Evolutionary conservation across 1,284 basidiomycete species (phyloP), one percentile per base, ranked within the genome.

Genomic region (Hymenochaete sp.): DNA sequence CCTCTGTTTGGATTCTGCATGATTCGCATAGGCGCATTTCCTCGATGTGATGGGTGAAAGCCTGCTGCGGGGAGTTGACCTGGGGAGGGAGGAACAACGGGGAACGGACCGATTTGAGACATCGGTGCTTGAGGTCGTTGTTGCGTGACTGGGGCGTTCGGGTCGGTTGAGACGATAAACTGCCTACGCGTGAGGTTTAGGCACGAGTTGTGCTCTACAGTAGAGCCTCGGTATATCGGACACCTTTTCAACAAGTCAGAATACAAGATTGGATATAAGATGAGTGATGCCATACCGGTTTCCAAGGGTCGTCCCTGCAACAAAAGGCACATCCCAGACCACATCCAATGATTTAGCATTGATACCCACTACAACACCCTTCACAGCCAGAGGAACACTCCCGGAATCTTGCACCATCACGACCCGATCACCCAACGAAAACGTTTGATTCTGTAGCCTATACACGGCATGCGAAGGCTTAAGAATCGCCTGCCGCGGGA

Each of bases 381-480:
- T 95, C 45, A 86, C 85, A 2, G 83, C 82, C 8, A 98, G 71
- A 0, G 93, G 93, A 0, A 98, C 92, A 19, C 83, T 82, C n/a
- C 95, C 95, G 0, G 88, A 82, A 61, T 98, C 95, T 54, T 90
- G 83, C 1, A 97, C 92, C 83, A 95, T 95, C 22, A 88, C 85
- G 29, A 98, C 93, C 10, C 96, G 78, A 64, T 98, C 95, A n/a
- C 95, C 95, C 2, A 98, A 73, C 0, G 72, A 68, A 59, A 98
- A 99, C n/a, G 66, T 68, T 63, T 98, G 96, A 44, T 86, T 86
- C 56, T 93, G 90, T 10, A 98, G 71, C 16, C 93, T 82, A 61
- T 92, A 93, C 3, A 85, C 72, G 1, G 92, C 83, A 64, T 98
- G 93, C 2, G 82, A 71, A 4, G 96, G 96, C 62, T 98, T 98